Conservation (phyloP, 2,329 filamentous ascomycete genomes). For the Neofusicoccum parvum region DNA sequence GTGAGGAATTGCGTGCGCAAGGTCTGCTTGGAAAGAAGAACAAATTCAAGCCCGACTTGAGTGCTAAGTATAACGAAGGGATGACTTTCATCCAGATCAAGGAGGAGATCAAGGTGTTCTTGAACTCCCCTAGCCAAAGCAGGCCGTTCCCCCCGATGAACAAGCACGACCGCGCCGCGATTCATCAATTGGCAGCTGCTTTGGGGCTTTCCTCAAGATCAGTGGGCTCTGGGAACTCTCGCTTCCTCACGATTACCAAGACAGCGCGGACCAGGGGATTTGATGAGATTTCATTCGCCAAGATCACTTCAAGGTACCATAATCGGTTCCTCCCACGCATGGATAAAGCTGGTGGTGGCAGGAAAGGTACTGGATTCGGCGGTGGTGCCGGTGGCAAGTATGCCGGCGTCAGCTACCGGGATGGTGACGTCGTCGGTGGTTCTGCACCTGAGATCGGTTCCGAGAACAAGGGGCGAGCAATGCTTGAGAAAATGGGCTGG, state of each 20-base stretch:
- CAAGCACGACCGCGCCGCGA: constrained; percentile 70
- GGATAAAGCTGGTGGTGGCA: constrained; percentile 6
- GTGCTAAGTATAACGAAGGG: constrained; percentile 71
- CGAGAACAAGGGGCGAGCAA: constrained; percentile 79
- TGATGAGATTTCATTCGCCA: constrained; percentile 56
- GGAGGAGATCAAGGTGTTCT: constrained; percentile 71
- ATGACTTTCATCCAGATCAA: constrained; percentile 72
- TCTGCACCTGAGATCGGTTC: constrained; percentile 79
- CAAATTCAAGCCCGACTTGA: constrained; percentile 52
- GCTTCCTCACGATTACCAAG: constrained; percentile 78
- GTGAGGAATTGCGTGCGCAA: constrained; percentile 48
- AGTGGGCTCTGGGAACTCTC: constrained; percentile 68
- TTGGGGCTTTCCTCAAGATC: constrained; percentile 86
- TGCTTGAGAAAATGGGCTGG: constrained; percentile 99
- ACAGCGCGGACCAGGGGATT: constrained; percentile 67
- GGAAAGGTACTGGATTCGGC: constrained; percentile 29
- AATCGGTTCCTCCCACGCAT: constrained; percentile 16
- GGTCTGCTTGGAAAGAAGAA: constrained; percentile 48
- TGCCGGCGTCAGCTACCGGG: constrained; percentile 63
- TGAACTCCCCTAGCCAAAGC: constrained; percentile 64
- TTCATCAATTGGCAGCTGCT: constrained; percentile 76
- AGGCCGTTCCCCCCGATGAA: constrained; percentile 82
- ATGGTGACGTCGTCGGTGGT: constrained; percentile 87
- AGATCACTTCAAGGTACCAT: constrained; percentile 33
- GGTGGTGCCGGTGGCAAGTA: constrained; percentile 40